These are phyloP conservation scores for Cornus florida DNA, from an alignment of 148 eudicot genomes.

Conservation along the genomic window DNA sequence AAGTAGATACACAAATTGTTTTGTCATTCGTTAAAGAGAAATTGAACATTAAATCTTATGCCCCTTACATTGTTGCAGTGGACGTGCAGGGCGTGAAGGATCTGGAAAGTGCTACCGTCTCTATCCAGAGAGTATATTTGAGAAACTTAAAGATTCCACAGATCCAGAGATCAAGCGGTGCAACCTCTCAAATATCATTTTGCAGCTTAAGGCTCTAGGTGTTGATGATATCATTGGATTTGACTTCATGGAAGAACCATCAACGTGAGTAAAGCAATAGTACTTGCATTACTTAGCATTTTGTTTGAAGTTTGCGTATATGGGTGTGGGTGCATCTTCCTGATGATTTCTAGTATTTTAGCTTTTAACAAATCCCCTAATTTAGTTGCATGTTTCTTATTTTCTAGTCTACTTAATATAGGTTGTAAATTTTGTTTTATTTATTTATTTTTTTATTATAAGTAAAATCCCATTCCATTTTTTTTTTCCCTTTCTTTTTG, in stretches of 20 bases:
- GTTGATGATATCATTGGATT: conserved; percentile 82
- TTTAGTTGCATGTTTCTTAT: too few species aligned
- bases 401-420: too few species aligned
- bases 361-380: too few species aligned
- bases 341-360: too few species aligned
- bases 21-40: background rate
- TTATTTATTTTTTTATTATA: too few species aligned
- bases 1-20: too few species aligned
- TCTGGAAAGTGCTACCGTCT: conserved; percentile 97
- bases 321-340: too few species aligned
- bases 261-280: conserved; percentile 39
- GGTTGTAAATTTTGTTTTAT: too few species aligned
- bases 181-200: conserved; percentile 78
- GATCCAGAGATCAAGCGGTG: conserved; percentile 86
- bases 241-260: conserved; percentile 94
- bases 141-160: conserved; percentile 75
- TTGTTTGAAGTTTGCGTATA: too few species aligned
- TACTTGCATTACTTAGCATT: too few species aligned
- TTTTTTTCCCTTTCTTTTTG: too few species aligned
- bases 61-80: conserved; percentile 43
- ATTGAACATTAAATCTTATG: background rate
- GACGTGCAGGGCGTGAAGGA: conserved; percentile 99
- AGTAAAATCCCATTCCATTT: too few species aligned
- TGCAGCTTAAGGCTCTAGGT: conserved; percentile 95
- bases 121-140: conserved; percentile 78